phyloP scores from a whole-genome alignment of 345 rosid genomes.

The Citrus mangshanensis region DNA sequence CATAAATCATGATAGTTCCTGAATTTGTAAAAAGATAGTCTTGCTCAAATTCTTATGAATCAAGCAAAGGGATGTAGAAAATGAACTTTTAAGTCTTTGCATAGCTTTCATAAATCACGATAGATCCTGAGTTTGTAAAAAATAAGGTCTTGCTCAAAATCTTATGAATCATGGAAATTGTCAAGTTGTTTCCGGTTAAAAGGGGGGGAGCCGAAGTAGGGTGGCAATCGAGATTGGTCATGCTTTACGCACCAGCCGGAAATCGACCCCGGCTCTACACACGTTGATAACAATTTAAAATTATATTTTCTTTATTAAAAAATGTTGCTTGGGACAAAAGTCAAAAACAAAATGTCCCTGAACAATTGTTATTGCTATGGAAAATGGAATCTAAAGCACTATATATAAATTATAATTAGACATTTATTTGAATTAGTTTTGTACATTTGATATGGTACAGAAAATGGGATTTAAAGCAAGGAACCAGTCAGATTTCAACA shows the following conservation, averaged over 20 bases:
- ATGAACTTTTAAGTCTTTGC: too few relatives aligned
- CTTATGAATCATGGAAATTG: not conserved
- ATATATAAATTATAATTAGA: not conserved
- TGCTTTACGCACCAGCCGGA: slow-evolving; percentile 37
- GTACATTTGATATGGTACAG: slow-evolving; percentile 9
- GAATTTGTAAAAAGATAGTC: not conserved
- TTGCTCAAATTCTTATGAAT: not conserved
- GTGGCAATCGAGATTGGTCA: too few relatives aligned
- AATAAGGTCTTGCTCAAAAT: not conserved
- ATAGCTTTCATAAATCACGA: too few relatives aligned
- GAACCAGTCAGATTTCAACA: slow-evolving; percentile 33
- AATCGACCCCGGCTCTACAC: slow-evolving; percentile 57
- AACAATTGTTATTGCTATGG: too few relatives aligned
- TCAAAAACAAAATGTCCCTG: too few relatives aligned
- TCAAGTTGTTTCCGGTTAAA: not conserved
- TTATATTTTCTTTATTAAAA: too few relatives aligned
- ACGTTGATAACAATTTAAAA: not conserved
- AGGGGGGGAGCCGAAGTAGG: too few relatives aligned
- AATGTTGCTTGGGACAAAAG: too few relatives aligned
- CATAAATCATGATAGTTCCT: not conserved
- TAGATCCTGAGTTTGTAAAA: too few relatives aligned
- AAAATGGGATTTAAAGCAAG: not conserved
- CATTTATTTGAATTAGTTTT: slow-evolving; percentile 1
- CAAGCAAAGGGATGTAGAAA: too few relatives aligned
- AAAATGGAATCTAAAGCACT: too few relatives aligned